Evolutionary conservation across 257 asterid species (phyloP), one percentile per base, ranked within the genome.

Genomic region (Petunia secreta): DNA sequence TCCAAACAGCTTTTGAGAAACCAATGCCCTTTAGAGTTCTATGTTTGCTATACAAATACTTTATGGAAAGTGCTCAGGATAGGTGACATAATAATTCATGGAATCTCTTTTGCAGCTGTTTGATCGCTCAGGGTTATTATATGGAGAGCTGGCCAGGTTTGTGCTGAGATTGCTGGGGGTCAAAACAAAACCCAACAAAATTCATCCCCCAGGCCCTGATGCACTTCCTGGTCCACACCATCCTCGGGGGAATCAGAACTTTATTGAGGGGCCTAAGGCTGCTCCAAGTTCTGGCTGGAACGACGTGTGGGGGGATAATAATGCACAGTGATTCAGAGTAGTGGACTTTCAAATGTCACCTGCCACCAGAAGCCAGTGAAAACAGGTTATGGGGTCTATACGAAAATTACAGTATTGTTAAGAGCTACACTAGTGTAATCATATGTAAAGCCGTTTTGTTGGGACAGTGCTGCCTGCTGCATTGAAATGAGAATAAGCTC

Each of bases 71-170:
- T 48, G 34, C n/a, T 1, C 34, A 1, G 44, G 44, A 48, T 71
- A 8, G 41, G 1, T 48, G 43, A 71, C 43, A 48, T 46, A 1
- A 34, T 5, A 25, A 46, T 46, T 48, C 34, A 59, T 10, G 6
- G 38, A 74, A 68, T 65, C 8, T 63, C 38, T 48, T 69, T 79
- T 87, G 89, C 94, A 95, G 99, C 86, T 95, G 44, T 93, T 89
- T 82, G 99, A 95, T 85, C 88, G 99, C 62, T 93, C 98, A 0
- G 99, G 99, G 15, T 82, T 95, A 91, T 84, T 95, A 48, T 95
- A 95, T 46, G 97, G 97, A 37, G 99, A 95, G 90, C 92, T 95
- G 8, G 99, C 99, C 11, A 88, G 98, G 84, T 95, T 95, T 88
- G 99, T 90, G 80, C 90, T 95, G 83, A 90, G 98, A 89, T 5